Conservation (phyloP, 176 grass and related monocot species). For the Oryza nivara region DNA sequence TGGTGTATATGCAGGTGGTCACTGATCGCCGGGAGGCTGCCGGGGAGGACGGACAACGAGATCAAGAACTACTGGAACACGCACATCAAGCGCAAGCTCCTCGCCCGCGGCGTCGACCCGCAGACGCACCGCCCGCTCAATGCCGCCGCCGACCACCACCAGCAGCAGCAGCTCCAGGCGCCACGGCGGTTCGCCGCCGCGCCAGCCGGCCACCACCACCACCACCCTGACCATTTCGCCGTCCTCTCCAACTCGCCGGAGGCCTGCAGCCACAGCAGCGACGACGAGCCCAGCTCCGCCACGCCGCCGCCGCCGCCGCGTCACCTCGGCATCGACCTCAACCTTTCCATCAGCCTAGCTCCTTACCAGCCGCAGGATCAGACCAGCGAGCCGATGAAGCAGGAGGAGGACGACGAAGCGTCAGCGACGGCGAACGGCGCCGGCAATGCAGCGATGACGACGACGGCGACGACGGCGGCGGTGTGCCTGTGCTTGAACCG, state of each 20-base stretch:
- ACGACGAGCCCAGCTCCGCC: conserved; percentile 49
- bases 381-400: background rate
- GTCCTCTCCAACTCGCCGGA: conserved; percentile 37
- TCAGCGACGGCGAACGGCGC: background rate
- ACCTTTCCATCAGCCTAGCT: conserved; percentile 78
- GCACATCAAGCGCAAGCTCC: conserved; percentile 86
- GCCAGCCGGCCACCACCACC: background rate
- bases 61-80: conserved; percentile 99
- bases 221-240: conserved; percentile 2
- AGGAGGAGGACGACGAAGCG: background rate
- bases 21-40: conserved; percentile 79
- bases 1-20: conserved; percentile 58
- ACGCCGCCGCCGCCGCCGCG: conserved; percentile 34
- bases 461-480: conserved; percentile 11
- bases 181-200: background rate
- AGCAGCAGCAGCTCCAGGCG: conserved; percentile 9
- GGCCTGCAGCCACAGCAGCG: conserved; percentile 61
- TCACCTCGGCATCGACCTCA: conserved; percentile 76
- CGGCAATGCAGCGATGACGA: background rate
- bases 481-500: conserved; percentile 66
- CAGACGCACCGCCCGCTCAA: conserved; percentile 69
- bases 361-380: conserved; percentile 48
- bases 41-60: conserved; percentile 86
- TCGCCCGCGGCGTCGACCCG: conserved; percentile 72
- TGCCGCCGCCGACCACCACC: conserved; percentile 16